phyloP scores from a whole-genome alignment of 495 filamentous ascomycete genomes.

The Bacidia gigantensis region DNA sequence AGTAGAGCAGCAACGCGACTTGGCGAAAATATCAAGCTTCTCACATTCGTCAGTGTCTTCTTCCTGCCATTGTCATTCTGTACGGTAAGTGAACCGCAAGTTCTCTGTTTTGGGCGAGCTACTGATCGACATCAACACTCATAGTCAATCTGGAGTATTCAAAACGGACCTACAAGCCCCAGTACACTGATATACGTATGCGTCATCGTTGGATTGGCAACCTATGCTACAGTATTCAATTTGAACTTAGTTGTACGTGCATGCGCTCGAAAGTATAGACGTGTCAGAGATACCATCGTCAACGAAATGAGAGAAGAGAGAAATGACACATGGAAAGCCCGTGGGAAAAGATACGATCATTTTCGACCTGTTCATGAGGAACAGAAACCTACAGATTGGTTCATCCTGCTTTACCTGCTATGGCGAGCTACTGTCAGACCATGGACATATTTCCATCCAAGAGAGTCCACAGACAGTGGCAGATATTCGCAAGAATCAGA shows the following conservation, averaged over 20 bases:
- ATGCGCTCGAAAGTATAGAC: background rate
- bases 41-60: constrained; percentile 28
- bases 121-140: no score
- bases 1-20: constrained; percentile 22
- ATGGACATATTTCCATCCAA: no score
- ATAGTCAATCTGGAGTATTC: constrained; percentile 2
- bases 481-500: no score
- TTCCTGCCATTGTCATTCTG: constrained; percentile 25
- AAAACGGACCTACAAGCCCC: background rate
- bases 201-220: background rate
- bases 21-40: constrained; percentile 25
- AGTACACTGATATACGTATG: background rate
- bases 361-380: background rate
- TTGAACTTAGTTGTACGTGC: background rate
- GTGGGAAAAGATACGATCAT: background rate
- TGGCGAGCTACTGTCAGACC: background rate
- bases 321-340: background rate
- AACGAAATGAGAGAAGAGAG: background rate
- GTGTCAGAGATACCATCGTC: background rate
- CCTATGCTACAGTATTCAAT: background rate
- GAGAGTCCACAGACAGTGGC: no score
- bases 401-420: background rate
- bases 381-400: background rate
- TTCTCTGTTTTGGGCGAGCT: no score
- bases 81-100: no score